Evolutionary conservation across 306 rosid species (phyloP).

Genomic region (Luffa acutangula): DNA sequence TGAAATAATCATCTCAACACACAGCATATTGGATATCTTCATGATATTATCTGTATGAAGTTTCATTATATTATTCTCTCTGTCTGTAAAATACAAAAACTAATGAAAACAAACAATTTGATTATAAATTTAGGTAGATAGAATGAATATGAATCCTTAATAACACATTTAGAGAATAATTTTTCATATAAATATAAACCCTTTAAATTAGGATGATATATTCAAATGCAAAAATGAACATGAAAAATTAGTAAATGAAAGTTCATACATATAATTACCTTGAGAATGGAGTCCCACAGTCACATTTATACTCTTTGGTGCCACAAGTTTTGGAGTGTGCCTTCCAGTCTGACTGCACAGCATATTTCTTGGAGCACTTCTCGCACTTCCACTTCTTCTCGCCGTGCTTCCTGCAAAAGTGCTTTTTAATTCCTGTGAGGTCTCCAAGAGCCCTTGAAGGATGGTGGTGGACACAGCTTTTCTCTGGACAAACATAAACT

Average conservation of each 20-base stretch:
- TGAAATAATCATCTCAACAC: neutral
- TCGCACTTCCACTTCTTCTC: slow-evolving; percentile 96
- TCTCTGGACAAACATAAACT: slow-evolving; percentile 83
- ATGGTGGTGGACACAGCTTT: slow-evolving; percentile 66
- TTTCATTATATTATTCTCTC: neutral
- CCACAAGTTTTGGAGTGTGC: slow-evolving; percentile 89
- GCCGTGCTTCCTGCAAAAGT: slow-evolving; percentile 84
- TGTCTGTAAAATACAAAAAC: neutral
- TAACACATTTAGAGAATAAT: neutral
- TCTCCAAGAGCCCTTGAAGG: slow-evolving; percentile 87
- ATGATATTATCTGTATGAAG: neutral
- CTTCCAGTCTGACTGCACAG: slow-evolving; percentile 91
- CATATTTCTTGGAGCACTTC: slow-evolving; percentile 77
- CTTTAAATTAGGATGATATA: neutral
- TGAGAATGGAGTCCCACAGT: slow-evolving; percentile 86
- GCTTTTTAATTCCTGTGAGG: slow-evolving; percentile 90
- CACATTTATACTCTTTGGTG: slow-evolving; percentile 83
- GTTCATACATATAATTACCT: slow-evolving; percentile 20
- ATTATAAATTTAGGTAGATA: neutral
- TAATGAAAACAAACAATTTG: neutral
- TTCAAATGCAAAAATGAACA: neutral
- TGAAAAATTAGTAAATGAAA: too few relatives aligned
- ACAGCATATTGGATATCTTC: neutral
- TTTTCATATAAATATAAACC: neutral
- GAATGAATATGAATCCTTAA: neutral